phyloP scores from a whole-genome alignment of 805 yeast species.

The Starmerella sirachaensis region DNA sequence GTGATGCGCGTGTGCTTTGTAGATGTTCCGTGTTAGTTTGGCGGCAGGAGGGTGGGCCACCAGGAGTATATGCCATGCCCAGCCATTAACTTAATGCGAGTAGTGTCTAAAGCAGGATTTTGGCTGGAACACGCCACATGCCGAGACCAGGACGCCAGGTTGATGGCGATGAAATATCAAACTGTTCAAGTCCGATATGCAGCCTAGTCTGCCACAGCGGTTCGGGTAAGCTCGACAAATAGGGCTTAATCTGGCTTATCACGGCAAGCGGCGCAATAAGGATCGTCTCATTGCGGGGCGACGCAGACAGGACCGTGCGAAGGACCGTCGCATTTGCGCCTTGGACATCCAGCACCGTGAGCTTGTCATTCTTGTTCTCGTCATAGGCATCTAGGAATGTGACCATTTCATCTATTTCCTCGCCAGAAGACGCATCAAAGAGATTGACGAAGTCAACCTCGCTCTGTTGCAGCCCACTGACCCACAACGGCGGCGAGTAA shows the following conservation, averaged over 20 bases:
- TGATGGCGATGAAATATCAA: neutral
- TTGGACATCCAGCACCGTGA: slow-evolving; percentile 37
- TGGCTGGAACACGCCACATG: slow-evolving; percentile 8
- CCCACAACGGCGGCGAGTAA: slow-evolving; percentile 87
- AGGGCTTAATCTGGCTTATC: neutral
- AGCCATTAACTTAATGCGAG: too few species aligned
- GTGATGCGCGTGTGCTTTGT: too few species aligned
- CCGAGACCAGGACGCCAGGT: slow-evolving; percentile 10
- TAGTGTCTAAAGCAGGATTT: neutral
- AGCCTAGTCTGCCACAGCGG: slow-evolving; percentile 22
- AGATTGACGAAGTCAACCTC: slow-evolving; percentile 23
- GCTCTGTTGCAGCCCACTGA: slow-evolving; percentile 34
- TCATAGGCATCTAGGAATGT: neutral
- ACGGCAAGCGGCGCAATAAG: slow-evolving; percentile 4
- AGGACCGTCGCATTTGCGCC: slow-evolving; percentile 32
- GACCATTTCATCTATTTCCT: neutral
- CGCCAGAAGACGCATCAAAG: slow-evolving; percentile 8
- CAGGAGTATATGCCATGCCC: too few species aligned
- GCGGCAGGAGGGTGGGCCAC: neutral
- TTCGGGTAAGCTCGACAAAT: neutral
- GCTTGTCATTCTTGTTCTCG: neutral
- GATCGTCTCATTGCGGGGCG: neutral
- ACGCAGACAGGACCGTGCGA: slow-evolving; percentile 18
- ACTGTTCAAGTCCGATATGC: slow-evolving; percentile 11
- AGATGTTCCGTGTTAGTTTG: too few species aligned